Base-by-base conservation (phyloP, 1,284 basidiomycete species). In the Pterulicium gracile region DNA sequence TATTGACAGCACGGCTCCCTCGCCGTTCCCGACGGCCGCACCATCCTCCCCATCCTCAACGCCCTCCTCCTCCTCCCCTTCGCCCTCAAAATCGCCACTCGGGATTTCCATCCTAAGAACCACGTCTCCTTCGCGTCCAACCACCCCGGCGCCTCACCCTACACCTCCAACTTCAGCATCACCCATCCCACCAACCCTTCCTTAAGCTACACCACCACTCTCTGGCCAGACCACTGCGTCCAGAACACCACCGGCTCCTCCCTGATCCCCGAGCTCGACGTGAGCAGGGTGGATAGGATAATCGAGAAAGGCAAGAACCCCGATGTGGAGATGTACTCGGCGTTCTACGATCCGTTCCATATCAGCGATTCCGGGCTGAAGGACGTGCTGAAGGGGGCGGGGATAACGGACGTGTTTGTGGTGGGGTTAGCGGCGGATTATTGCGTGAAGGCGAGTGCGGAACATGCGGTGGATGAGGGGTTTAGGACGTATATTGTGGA, bases 161-260 rank as follows among this genome's bases (percentile, higher is more conserved):
- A 75, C 58, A 55, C 58, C 1, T 58, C 63, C 36, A 62, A 67
- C 47, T 50, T 61, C 55, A 58, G 58, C 47, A 59, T 63, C 55
- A 47, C 48, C 47, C 63, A 62, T 54, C 60, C 60, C 41, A 43
- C 53, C 24, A 62, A 61, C 52, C 48, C 56, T 20, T 51, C 53
- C 3, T 61, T 67, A 54, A 60, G 56, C 24, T 61, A 68, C 48
- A 53, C 58, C 47, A 70, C 73, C 51, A 66, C 68, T 41, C 61
- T 81, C 13, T 82, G 79, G 79, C 79, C 80, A 1, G 73, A 70
- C 43, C 79, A 82, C 58, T 78, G 76, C 55, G 69, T 79, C 39
- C 61, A 61, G 42, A 65, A 59, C 42, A 67, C 65, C 19, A 55
- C 56, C 12, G 74, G 74, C 24, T 62, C 63, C 47, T 64, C 65